These are phyloP conservation scores for Globisporangium nunn DNA, from an alignment of 352 stramenopile genomes.

Conservation along the genomic window DNA sequence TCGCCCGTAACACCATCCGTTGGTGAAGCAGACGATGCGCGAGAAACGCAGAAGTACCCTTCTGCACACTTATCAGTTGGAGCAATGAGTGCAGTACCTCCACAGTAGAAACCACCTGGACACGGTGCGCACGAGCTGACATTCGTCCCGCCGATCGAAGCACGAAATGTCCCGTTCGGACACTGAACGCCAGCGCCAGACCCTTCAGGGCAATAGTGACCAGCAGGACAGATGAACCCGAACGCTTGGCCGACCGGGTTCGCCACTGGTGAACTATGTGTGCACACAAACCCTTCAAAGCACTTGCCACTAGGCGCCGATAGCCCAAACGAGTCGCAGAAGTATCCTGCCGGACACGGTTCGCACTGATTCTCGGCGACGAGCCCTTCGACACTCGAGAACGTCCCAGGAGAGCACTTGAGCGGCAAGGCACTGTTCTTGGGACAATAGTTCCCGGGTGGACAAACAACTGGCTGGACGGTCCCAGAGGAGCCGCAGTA, in stretches of 20 bases:
- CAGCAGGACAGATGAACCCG: constrained; percentile 55
- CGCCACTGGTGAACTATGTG: constrained; percentile 38
- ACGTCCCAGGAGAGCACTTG: constrained; percentile 60
- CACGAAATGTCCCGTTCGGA: constrained; percentile 51
- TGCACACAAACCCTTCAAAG: constrained; percentile 60
- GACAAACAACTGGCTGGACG: constrained; percentile 39
- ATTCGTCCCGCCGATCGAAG: constrained; percentile 35
- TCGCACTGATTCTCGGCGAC: constrained; percentile 66
- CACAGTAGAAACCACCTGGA: constrained; percentile 49
- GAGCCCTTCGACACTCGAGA: constrained; percentile 51
- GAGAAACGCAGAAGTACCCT: constrained; percentile 81
- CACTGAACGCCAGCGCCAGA: constrained; percentile 49
- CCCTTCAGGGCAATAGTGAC: constrained; percentile 67
- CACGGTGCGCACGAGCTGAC: constrained; percentile 62
- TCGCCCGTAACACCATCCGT: constrained; percentile 35
- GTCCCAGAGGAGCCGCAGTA: constrained; percentile 59
- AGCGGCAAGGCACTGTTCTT: constrained; percentile 37
- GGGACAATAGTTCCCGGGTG: constrained; percentile 64
- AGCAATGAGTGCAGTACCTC: constrained; percentile 27
- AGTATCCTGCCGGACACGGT: constrained; percentile 72
- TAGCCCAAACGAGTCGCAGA: constrained; percentile 83
- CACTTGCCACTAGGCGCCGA: constrained; percentile 41
- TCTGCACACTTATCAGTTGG: constrained; percentile 52
- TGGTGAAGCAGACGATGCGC: constrained; percentile 33
- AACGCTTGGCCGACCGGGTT: constrained; percentile 44